Evolutionary conservation across 176 grass and related monocot genomes (phyloP).

Genomic region (Triticum aestivum): DNA sequence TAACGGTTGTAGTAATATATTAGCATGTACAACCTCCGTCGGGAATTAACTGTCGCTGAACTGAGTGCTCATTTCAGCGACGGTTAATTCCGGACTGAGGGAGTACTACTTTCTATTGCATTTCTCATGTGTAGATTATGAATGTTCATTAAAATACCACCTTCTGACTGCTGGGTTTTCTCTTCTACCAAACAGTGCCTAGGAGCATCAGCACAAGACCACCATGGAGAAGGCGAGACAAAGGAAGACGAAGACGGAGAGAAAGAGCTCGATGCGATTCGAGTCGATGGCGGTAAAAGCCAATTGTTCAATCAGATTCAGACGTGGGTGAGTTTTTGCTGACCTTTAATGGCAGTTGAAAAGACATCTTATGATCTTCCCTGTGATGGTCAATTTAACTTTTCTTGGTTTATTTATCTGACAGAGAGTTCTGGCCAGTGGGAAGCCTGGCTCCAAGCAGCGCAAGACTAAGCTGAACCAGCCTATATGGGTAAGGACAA

Average conservation of each 20-base stretch:
- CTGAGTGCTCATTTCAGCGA: too few relatives aligned
- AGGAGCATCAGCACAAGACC: constrained; percentile 13
- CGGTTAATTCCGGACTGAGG: too few relatives aligned
- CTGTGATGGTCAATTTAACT: neutral
- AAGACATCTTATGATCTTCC: neutral
- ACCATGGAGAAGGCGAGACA: neutral
- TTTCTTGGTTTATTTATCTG: neutral
- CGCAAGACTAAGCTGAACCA: constrained; percentile 36
- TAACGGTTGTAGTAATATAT: neutral
- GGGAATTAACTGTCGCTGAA: too few relatives aligned
- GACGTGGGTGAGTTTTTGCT: constrained; percentile 26
- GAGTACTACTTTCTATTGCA: neutral
- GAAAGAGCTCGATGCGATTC: neutral
- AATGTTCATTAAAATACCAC: neutral
- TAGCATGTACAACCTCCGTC: neutral
- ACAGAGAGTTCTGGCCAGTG: constrained; percentile 29
- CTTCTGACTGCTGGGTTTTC: neutral
- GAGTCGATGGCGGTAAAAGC: neutral
- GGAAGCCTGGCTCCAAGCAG: constrained; percentile 23
- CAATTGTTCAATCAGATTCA: constrained; percentile 45
- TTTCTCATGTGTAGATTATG: neutral
- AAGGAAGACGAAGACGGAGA: neutral
- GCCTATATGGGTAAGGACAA: constrained; percentile 49
- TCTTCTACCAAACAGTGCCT: constrained; percentile 25
- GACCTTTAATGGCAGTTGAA: neutral